Base-by-base conservation (phyloP, 2,329 filamentous ascomycete genomes). In the Teratosphaeria zuluensis region DNA sequence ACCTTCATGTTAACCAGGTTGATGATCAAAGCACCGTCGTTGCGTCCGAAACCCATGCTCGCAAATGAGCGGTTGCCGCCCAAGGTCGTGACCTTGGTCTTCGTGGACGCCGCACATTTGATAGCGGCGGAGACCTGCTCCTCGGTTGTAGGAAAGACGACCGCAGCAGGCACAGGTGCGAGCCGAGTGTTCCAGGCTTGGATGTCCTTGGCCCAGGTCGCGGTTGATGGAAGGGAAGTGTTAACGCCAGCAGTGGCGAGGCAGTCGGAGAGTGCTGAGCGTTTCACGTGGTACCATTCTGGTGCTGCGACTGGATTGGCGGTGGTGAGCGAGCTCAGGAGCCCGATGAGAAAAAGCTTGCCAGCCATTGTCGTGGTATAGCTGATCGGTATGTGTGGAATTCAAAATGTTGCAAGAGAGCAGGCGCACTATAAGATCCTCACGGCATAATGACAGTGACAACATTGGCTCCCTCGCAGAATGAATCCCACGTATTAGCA, bases 31-130 rank as follows among this genome's bases (percentile, higher is more conserved):
- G 81, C 82, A 8, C 78, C 77, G 48, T 76, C 67, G 1, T 77
- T 77, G 0, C 78, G 80, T 48, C 42, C 42, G 42, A 48, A 48
- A 1, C 77, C 78, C 1, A 77, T 73, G 7, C 80, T 80, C 1
- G 76, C 75, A 0, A 81, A 81, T 1, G 79, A 80, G 68, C 85
- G 82, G 0, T 81, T 81, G 21, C 83, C 82, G 14, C 82, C 78
- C 58, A 76, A 76, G 38, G 84, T 78, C 0, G 78, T 80, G 59
- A 84, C 74, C 52, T 80, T 76, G 46, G 66, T 65, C 54, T 79
- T 66, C 14, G 73, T 64, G 1, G 69, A 70, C 5, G 19, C 42
- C 24, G 78, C 77, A 62, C 79, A 81, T 32, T 74, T 71, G 54
- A 83, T 66, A 0, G 74, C 73, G 7, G 72, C 68, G 28, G 74